A percentile compares a stretch with the other conserved stretches of the same genome.
Evolutionary conservation across 805 yeast genomes (phyloP).

Genomic region (Geotrichum ghanense): DNA sequence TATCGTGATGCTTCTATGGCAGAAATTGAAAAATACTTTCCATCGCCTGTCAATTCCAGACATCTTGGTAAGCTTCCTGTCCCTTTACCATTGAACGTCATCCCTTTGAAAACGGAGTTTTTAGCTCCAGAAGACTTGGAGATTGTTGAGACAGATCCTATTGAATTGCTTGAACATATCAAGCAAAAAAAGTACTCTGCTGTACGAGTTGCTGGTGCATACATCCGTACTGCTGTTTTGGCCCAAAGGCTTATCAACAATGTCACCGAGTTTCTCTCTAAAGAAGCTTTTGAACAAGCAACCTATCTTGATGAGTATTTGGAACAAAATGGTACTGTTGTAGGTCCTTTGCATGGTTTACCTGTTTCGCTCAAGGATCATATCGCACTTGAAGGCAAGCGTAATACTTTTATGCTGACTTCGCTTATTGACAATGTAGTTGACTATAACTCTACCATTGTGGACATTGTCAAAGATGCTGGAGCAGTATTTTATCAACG

Average conservation of each 20-base stretch:
- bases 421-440: constrained; percentile 32
- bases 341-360: constrained; percentile 61
- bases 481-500: constrained; percentile 57
- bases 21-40: constrained; percentile 11
- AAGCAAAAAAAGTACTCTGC: constrained; percentile 32
- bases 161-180: constrained; percentile 29
- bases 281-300: neutral
- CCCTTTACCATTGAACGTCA: constrained; percentile 11
- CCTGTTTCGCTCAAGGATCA: constrained; percentile 64
- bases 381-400: constrained; percentile 39
- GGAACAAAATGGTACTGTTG: constrained; percentile 32
- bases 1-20: constrained; percentile 13
- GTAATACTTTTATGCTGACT: constrained; percentile 48
- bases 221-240: constrained; percentile 31
- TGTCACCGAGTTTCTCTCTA: neutral
- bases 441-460: constrained; percentile 34
- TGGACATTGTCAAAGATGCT: constrained; percentile 35
- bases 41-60: constrained; percentile 11
- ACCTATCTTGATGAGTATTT: neutral
- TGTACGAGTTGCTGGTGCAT: constrained; percentile 40
- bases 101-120: constrained; percentile 9
- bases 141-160: constrained; percentile 18
- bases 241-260: neutral
- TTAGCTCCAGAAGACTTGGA: constrained; percentile 9
- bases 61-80: constrained; percentile 10